Evolutionary conservation across 1,139 yeast genomes (phyloP).

Genomic region (Zygosaccharomyces sapae): DNA sequence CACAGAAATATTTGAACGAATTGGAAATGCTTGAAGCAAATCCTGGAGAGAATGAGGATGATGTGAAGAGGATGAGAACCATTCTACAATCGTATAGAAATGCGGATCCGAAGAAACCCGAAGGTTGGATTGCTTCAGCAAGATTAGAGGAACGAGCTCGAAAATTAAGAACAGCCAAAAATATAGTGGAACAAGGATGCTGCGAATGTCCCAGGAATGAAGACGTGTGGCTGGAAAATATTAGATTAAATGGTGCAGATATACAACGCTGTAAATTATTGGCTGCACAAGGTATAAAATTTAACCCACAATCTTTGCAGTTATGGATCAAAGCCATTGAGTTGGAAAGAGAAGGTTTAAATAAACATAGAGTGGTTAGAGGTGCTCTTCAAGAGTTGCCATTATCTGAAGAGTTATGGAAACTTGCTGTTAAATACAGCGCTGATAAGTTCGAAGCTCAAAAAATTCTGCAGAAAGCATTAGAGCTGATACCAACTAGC

Average conservation of each 20-base stretch:
- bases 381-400: slow-evolving; percentile 57
- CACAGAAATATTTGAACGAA: slow-evolving; percentile 40
- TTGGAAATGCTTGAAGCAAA: slow-evolving; percentile 25
- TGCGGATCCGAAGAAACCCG: slow-evolving; percentile 68
- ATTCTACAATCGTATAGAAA: slow-evolving; percentile 66
- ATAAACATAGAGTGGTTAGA: slow-evolving; percentile 56
- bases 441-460: slow-evolving; percentile 45
- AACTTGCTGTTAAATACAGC: slow-evolving; percentile 48
- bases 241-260: slow-evolving; percentile 57
- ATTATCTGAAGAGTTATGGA: slow-evolving; percentile 49
- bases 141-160: slow-evolving; percentile 67
- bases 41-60: slow-evolving; percentile 35
- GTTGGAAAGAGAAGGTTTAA: slow-evolving; percentile 53
- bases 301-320: slow-evolving; percentile 51
- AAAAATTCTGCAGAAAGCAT: slow-evolving; percentile 60
- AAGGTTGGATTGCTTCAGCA: slow-evolving; percentile 88
- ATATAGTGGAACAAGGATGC: slow-evolving; percentile 69
- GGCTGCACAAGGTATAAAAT: slow-evolving; percentile 62
- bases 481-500: slow-evolving; percentile 62
- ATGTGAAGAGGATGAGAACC: slow-evolving; percentile 53
- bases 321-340: slow-evolving; percentile 73
- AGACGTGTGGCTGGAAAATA: slow-evolving; percentile 77
- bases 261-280: slow-evolving; percentile 48
- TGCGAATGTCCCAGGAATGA: slow-evolving; percentile 60
- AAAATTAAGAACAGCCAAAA: slow-evolving; percentile 54